Percentiles rank a stretch among this genome's conserved stretches.
phyloP scores from a whole-genome alignment of 345 rosid genomes.

The Hibiscus trionum region DNA sequence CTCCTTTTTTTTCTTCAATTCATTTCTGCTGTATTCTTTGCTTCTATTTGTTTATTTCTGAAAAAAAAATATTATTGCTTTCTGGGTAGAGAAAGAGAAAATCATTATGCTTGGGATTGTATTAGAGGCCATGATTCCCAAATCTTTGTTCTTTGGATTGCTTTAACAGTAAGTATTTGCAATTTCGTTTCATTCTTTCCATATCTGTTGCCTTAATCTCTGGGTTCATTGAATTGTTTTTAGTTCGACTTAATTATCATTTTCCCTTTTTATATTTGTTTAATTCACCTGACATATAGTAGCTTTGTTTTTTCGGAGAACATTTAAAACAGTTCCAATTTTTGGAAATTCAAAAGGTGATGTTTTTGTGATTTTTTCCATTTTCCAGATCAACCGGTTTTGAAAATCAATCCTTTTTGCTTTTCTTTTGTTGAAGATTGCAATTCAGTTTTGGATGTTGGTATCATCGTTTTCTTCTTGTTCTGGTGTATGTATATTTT shows the following conservation, averaged over 20 bases:
- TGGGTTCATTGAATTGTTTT: not conserved
- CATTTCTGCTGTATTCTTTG: not conserved
- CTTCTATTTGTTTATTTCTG: not conserved
- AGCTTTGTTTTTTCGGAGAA: not conserved
- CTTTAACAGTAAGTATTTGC: conserved; percentile 22
- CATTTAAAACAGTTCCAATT: not conserved
- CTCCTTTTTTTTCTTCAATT: not conserved
- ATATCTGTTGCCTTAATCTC: not conserved
- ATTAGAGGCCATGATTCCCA: not conserved
- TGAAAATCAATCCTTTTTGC: not conserved
- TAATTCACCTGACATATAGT: not conserved
- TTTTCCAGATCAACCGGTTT: conserved; percentile 3
- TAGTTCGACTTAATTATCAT: not conserved
- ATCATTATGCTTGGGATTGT: conserved; percentile 11
- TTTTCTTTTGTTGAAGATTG: not conserved
- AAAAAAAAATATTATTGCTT: not conserved
- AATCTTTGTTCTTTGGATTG: conserved; percentile 16
- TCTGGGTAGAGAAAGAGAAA: not conserved
- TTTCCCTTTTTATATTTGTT: not conserved
- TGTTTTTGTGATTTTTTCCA: not conserved
- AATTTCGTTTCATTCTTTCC: conserved; percentile 8
- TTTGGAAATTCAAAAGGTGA: conserved; percentile 5
- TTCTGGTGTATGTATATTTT: not conserved
- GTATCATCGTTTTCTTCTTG: not conserved
- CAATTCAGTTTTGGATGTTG: not conserved